Evolutionary conservation across 352 stramenopile genomes (phyloP), one percentile per base, ranked within the genome.

Genomic region (Phytophthora fragariaefolia): DNA sequence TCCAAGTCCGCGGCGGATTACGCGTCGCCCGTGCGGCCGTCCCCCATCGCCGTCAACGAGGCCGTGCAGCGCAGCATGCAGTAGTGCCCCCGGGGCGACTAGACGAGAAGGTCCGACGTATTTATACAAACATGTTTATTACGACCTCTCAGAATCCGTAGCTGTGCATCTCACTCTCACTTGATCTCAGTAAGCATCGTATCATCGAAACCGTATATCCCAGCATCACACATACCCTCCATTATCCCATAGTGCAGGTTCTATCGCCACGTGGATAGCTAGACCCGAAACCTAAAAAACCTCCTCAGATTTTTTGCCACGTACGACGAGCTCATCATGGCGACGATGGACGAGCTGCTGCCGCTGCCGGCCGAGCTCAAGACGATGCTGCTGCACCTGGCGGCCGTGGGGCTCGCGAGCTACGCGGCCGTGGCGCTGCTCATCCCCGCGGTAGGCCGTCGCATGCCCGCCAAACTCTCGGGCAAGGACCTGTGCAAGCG

Each of bases 401-500:
- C 65, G n/a, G 66, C 56, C 40, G 76, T 92, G n/a, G 76, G 79
- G 42, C 58, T 87, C 51, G 64, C 73, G 18, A 91, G 85, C 49
- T 93, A 92, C 59, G 71, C 55, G 3, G 74, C 76, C n/a, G 80
- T 91, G 23, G 76, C 69, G 26, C 48, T 91, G 26, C 60, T 94
- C 9, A 93, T 96, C 54, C 84, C 83, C 15, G 22, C 82, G 6
- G 58, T 90, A 18, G 75, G 77, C 10, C 82, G 73, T 9, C 73
- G 71, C 26, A 87, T 97, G 70, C 84, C 92, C 0, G 77, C 79
- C 23, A 96, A 95, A 57, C 80, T 98, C 23, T 91, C 85, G 50
- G 93, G 93, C 54, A 97, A 97, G 71, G 92, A 98, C 80, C 81
- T 98, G 28, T 97, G 93, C 78, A 98, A 98, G 68, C 91, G 92